A percentile compares a stretch with the other conserved stretches of the same genome.
These are phyloP conservation scores for Kregervanrija fluxuum DNA, from an alignment of 805 yeast species.

Conservation along the genomic window DNA sequence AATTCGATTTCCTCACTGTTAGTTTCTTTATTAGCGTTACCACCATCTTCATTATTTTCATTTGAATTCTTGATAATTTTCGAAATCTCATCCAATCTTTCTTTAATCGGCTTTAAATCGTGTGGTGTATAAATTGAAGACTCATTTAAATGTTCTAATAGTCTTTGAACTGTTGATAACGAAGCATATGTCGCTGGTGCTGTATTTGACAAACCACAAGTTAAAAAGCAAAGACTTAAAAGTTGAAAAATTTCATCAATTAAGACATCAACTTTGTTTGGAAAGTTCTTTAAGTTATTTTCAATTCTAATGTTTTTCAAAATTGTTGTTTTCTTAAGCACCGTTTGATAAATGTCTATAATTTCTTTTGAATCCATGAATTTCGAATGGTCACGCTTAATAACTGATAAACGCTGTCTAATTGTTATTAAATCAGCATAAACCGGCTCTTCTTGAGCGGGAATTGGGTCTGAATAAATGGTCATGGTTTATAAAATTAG, in stretches of 20 bases:
- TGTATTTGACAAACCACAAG: slow-evolving; percentile 83
- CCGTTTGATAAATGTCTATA: slow-evolving; percentile 49
- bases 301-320: slow-evolving; percentile 42
- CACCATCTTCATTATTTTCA: slow-evolving; percentile 5
- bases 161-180: slow-evolving; percentile 74
- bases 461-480: slow-evolving; percentile 22
- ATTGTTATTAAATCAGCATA: slow-evolving; percentile 34
- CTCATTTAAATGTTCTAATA: slow-evolving; percentile 76
- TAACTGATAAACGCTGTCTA: slow-evolving; percentile 34
- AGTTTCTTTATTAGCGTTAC: neutral
- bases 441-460: slow-evolving; percentile 26
- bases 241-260: slow-evolving; percentile 88
- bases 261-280: slow-evolving; percentile 58
- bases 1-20: slow-evolving; percentile 28
- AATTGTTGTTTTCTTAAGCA: slow-evolving; percentile 45
- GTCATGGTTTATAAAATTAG: slow-evolving; percentile 9
- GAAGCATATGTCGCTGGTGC: slow-evolving; percentile 96
- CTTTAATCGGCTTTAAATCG: slow-evolving; percentile 72
- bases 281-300: slow-evolving; percentile 13
- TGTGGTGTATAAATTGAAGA: slow-evolving; percentile 76
- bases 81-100: slow-evolving; percentile 63
- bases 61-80: slow-evolving; percentile 49
- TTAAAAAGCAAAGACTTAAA: slow-evolving; percentile 76
- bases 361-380: slow-evolving; percentile 65
- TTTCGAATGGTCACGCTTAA: slow-evolving; percentile 59